Base-by-base conservation (phyloP, 2,329 filamentous ascomycete species). In the Botrytis pseudocinerea region DNA sequence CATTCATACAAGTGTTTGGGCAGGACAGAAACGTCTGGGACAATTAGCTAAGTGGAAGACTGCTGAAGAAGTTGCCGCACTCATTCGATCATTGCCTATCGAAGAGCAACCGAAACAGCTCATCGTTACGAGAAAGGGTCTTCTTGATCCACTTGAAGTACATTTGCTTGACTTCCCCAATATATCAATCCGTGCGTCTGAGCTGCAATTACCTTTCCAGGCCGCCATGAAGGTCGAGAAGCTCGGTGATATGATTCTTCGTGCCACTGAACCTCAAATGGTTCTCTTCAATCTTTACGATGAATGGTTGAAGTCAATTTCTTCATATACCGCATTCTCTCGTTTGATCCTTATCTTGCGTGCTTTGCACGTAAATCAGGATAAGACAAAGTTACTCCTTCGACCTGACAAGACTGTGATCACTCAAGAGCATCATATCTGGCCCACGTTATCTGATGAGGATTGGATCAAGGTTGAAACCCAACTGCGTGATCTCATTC, bases 391-490 rank as follows among this genome's bases (percentile, higher is more conserved):
- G 85, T 88, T 99, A 72, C 89, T 99, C 28, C 85, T 99, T 60
- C 91, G 96, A 69, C 96, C 97, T 0, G 96, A 99, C 85, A 98
- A 98, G 90, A 97, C 92, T 1, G 94, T 99, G 76, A 97, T 99
- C 79, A 99, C 96, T 0, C 94, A 98, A 79, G 95, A 98, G 80
- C 96, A 99, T 84, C 96, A 99, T 82, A 99, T 99, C 81, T 99
- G 96, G 96, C 96, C 96, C 0, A 92, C 94, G 0, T 85, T 99
- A 72, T 91, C 93, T 0, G 96, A 99, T 76, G 96, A 99, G 79
- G 95, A 97, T 76, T 99, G 96, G 96, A 96, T 99, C 84, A 98
- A 98, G 89, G 94, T 99, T n/a, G 96, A 99, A 86, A 94, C 94
- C 63, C 93, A 97, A 81, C 86, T 99, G 60, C 92, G 96, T 82